These are phyloP conservation scores for Cyclotella kingstonii DNA, from an alignment of 108 stramenopile genomes.

Conservation along the genomic window DNA sequence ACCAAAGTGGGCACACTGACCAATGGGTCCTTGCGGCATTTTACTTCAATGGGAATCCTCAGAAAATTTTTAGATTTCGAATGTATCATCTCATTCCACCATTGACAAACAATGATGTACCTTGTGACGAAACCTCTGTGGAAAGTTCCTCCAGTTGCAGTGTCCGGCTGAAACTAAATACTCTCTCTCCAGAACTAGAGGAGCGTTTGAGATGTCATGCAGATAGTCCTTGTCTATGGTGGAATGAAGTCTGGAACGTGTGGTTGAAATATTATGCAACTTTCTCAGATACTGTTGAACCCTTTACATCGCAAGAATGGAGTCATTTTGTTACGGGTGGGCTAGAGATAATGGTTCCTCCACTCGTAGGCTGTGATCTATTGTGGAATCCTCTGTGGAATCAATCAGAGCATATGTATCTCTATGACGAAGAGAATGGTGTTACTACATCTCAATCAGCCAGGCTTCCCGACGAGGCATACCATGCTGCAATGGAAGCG, in stretches of 20 bases:
- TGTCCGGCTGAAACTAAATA: slow-evolving; percentile 61
- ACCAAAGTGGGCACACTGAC: background rate
- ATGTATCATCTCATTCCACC: slow-evolving; percentile 53
- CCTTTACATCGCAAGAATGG: slow-evolving; percentile 12
- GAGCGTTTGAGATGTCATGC: slow-evolving; percentile 32
- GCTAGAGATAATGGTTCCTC: slow-evolving; percentile 12
- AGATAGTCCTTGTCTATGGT: slow-evolving; percentile 30
- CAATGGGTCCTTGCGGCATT: slow-evolving; percentile 69
- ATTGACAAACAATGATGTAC: background rate
- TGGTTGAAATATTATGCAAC: slow-evolving; percentile 4
- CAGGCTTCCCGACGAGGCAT: slow-evolving; percentile 1
- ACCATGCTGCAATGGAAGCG: slow-evolving; percentile 81
- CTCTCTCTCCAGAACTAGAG: slow-evolving; percentile 60
- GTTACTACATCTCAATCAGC: background rate
- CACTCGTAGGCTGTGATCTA: slow-evolving; percentile 64
- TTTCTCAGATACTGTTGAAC: background rate
- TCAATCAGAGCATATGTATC: slow-evolving; percentile 63
- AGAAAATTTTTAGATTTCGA: slow-evolving; percentile 81
- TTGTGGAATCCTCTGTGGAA: slow-evolving; percentile 62
- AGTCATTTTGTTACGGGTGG: slow-evolving; percentile 17
- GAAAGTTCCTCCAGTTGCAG: background rate
- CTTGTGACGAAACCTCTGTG: background rate
- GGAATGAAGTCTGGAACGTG: slow-evolving; percentile 35
- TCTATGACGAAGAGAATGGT: slow-evolving; percentile 26
- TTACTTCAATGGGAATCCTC: slow-evolving; percentile 82